These are phyloP conservation scores for Syzygium malaccense DNA, from an alignment of 441 rosid species.

Conservation along the genomic window DNA sequence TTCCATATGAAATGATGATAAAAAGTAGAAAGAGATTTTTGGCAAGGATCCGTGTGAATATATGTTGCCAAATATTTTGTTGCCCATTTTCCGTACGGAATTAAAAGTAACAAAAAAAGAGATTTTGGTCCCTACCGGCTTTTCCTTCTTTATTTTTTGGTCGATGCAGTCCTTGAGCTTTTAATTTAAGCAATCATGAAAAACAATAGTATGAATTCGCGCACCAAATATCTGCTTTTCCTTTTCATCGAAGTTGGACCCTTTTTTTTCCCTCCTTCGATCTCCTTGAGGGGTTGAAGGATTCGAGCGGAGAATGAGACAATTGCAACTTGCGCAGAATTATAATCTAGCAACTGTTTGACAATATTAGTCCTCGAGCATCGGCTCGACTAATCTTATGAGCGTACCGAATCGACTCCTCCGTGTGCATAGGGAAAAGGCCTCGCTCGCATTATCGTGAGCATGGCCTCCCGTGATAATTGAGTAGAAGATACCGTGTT, in stretches of 20 bases:
- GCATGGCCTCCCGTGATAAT: background rate
- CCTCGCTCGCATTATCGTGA: background rate
- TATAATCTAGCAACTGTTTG: rapidly evolving
- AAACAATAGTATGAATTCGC: rapidly evolving
- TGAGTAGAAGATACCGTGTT: background rate
- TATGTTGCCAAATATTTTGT: no score
- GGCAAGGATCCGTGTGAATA: no score
- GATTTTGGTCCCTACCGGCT: no score
- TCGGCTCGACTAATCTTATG: background rate
- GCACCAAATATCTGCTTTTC: rapidly evolving
- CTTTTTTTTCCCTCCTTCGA: background rate
- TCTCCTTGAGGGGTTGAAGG: background rate
- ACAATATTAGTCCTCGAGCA: background rate
- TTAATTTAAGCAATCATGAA: no score
- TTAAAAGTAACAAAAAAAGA: no score
- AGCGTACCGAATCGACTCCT: background rate
- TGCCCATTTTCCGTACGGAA: background rate
- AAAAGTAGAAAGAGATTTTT: background rate
- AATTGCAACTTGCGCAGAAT: rapidly evolving
- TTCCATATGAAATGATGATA: background rate
- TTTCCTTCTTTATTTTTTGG: no score
- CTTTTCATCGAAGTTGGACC: background rate
- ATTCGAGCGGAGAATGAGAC: background rate
- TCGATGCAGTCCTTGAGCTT: background rate
- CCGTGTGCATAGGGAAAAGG: background rate